Conservation (phyloP, 2,329 filamentous ascomycete species). For the Metarhizium anisopliae region DNA sequence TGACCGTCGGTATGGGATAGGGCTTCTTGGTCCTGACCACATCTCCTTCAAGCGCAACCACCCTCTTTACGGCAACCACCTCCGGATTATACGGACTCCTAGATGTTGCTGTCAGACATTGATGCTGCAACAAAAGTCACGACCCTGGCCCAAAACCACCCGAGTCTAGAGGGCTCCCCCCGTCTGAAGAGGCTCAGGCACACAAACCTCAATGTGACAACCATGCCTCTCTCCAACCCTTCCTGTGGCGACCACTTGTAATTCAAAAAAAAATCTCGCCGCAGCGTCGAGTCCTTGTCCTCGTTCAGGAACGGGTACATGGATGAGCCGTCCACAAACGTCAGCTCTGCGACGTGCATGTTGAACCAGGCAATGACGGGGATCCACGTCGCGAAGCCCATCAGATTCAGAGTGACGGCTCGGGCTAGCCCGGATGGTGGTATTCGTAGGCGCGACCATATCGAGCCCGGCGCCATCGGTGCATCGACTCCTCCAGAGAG, state of each 20-base stretch:
- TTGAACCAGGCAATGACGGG: constrained; percentile 55
- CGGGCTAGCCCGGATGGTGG: constrained; percentile 14
- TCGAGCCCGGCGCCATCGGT: constrained; percentile 3
- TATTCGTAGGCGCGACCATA: constrained; percentile 26
- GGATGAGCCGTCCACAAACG: constrained; percentile 50
- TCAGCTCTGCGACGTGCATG: constrained; percentile 49
- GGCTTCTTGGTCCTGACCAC: constrained; percentile 56
- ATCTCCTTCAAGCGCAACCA: constrained; percentile 76
- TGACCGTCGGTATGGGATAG: constrained; percentile 45
- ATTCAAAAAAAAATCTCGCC: constrained; percentile 47
- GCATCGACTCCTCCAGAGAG: neutral
- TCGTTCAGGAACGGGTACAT: constrained; percentile 75
- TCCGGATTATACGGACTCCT: constrained; percentile 67
- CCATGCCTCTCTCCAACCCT: constrained; percentile 59
- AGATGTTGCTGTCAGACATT: neutral
- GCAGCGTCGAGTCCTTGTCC: constrained; percentile 47
- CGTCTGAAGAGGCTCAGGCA: neutral
- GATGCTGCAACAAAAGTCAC: too few relatives aligned
- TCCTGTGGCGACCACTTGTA: constrained; percentile 50
- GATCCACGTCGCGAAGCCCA: constrained; percentile 51
- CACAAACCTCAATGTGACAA: constrained; percentile 58
- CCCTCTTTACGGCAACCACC: constrained; percentile 65
- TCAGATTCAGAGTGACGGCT: constrained; percentile 35
- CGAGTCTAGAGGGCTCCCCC: neutral
- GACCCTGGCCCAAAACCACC: too few relatives aligned